Evolutionary conservation across 306 rosid genomes (phyloP), one percentile per base, ranked within the genome.

Genomic region (Oemleria cerasiformis): DNA sequence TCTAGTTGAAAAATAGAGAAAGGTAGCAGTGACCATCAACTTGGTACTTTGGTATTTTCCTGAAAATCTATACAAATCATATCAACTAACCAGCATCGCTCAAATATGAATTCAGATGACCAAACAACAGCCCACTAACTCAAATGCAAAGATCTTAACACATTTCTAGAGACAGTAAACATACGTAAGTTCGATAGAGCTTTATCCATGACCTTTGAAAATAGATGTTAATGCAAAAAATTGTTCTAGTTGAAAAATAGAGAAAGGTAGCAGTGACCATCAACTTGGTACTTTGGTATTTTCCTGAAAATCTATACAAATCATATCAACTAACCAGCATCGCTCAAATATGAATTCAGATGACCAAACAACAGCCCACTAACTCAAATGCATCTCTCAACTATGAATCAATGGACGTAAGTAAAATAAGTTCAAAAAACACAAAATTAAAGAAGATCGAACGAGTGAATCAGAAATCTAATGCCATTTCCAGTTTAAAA

Each of bases 401-500:
- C 74, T 40, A 70, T 3, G n/a, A 36, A 30, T 67, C 34, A 1
- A n/a, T 67, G 14, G 48, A 9, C 6, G 23, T 67, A 17, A 12
- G 34, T 59, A 67, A 20, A 20, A 20, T 3, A 40, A 6, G 42
- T 14, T 23, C 13, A 54, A 25, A 43, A 43, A 30, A n/a, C 40
- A 43, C 30, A 43, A 58, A 45, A 70, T 1, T 53, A 13, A 68
- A 68, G 38, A 68, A 40, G 49, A 39, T 30, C 13, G 55, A 70
- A 42, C 63, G 4, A 21, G 30, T 48, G 41, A 42, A 23, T 19
- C 48, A 38, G 41, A 70, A 40, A 65, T 47, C 70, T n/a, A 65
- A 65, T 65, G 67, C 66, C 34, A 60, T 34, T 51, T 41, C 48
- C 48, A 77, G 71, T 73, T 77, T 74, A 60, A 42, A 57, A 36